Evolutionary conservation across 257 asterid genomes (phyloP), one percentile per base, ranked within the genome.

Genomic region (Ocimum tenuiflorum): DNA sequence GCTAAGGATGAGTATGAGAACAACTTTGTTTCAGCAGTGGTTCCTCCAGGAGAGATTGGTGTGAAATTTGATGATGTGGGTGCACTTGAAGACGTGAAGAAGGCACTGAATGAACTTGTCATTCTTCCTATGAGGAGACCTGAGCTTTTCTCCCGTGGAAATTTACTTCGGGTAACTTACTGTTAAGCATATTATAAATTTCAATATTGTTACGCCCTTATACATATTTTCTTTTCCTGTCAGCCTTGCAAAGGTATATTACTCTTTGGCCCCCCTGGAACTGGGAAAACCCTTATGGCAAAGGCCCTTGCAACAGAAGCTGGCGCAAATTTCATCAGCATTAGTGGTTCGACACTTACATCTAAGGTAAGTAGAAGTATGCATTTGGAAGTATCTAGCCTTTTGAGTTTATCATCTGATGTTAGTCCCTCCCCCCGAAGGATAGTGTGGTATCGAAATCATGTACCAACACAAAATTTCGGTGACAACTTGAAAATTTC

Each of bases 231-330:
- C 19, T 20, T 46, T 19, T 49, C 54, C 54, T 39, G 11, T 76
- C 89, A 94, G 99, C 99, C 99, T 73, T 94, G 99, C 95, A 94
- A 94, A 82, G 99, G 99, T 23, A 83, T 94, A 70, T 81, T 94
- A 75, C 97, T 94, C 47, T 90, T 94, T 75, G 99, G 99, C 10
- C 99, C 99, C 60, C 99, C 99, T 29, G 99, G 99, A 67, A 94
- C 99, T 45, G 99, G 99, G 56, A 94, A 94, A 81, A 94, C 99
- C 49, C 99, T 94, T 74, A 79, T 94, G 60, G 99, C 97, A 3
- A 94, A 94, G 77, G 99, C 99, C 0, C 96, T 90, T 69, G 99
- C 99, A 57, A 94, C 99, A 6, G 99, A 94, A 75, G 96, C 99
- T 17, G 95, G 97, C 62, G 99, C 97, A 54, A 94, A 88, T 76